A percentile compares a stretch with the other conserved stretches of the same genome.
These are phyloP conservation scores for Esteya vermicola DNA, from an alignment of 2,329 filamentous ascomycete species.

Conservation along the genomic window DNA sequence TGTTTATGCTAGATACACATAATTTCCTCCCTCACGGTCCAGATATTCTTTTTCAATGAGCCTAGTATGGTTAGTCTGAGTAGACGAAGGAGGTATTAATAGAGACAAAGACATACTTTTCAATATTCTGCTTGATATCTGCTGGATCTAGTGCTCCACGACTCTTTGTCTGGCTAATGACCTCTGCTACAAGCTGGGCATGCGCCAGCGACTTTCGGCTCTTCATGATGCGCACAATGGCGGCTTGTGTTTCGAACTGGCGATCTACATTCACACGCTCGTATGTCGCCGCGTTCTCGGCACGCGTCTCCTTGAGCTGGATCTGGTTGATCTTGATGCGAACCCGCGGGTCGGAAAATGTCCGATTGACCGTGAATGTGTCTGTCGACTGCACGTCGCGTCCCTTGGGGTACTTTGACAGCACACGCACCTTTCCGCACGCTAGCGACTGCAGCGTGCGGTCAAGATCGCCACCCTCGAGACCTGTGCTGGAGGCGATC, in stretches of 20 bases:
- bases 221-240: conserved; percentile 97
- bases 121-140: conserved; percentile 95
- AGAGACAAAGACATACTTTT: conserved; percentile 47
- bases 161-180: conserved; percentile 79
- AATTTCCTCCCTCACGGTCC: conserved; percentile 59
- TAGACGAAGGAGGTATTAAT: background rate
- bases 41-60: conserved; percentile 91
- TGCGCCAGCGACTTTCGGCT: conserved; percentile 76
- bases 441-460: conserved; percentile 91
- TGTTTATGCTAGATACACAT: conserved; percentile 54
- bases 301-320: conserved; percentile 87
- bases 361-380: conserved; percentile 68
- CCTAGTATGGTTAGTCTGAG: conserved; percentile 23
- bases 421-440: conserved; percentile 73
- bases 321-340: conserved; percentile 98
- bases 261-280: conserved; percentile 78
- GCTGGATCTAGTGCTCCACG: conserved; percentile 71
- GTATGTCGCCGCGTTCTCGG: conserved; percentile 90
- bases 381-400: conserved; percentile 67
- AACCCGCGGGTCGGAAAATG: conserved; percentile 68
- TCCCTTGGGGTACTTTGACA: conserved; percentile 73
- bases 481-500: conserved; percentile 58
- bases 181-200: conserved; percentile 75
- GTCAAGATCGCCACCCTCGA: conserved; percentile 65
- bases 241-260: conserved; percentile 92